A percentile compares a stretch with the other conserved stretches of the same genome.
phyloP scores from a whole-genome alignment of 140 eudicot species.

The Ambrosia hybrid region DNA sequence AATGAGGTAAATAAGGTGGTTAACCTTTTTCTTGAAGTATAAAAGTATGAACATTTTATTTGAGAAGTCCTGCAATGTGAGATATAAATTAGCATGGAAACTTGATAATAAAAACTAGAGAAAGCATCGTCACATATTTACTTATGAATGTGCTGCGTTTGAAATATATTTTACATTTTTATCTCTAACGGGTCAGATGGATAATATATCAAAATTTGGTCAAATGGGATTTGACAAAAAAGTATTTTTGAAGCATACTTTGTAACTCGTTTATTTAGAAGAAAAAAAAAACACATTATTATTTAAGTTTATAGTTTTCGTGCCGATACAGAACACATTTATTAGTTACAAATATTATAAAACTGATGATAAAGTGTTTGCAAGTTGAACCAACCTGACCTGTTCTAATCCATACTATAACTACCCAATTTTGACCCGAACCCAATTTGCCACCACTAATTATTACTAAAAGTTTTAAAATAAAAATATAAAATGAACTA shows the following conservation, averaged over 20 bases:
- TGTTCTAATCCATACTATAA: too few species aligned
- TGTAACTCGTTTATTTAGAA: not conserved
- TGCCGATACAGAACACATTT: too few species aligned
- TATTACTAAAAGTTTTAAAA: not conserved
- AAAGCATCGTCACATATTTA: not conserved
- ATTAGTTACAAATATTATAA: not conserved
- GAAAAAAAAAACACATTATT: not conserved
- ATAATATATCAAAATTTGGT: not conserved
- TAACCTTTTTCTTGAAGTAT: conserved; percentile 85
- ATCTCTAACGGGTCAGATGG: not conserved
- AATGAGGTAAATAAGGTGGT: not conserved
- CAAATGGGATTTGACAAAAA: not conserved
- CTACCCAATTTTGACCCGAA: too few species aligned
- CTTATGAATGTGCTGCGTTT: not conserved
- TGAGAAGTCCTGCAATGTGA: conserved; percentile 76
- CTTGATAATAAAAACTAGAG: not conserved
- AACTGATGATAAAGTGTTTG: not conserved
- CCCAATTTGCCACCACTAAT: too few species aligned
- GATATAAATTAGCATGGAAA: conserved; percentile 31
- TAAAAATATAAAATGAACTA: conserved; percentile 15
- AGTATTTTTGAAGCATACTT: not conserved
- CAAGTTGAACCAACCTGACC: not conserved
- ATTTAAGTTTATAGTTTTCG: not conserved
- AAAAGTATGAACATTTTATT: conserved; percentile 85
- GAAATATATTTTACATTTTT: not conserved